A percentile compares a stretch with the other conserved stretches of the same genome.
These are phyloP conservation scores for Myriosclerotinia duriaeana DNA, from an alignment of 2,329 filamentous ascomycete genomes.

Conservation along the genomic window DNA sequence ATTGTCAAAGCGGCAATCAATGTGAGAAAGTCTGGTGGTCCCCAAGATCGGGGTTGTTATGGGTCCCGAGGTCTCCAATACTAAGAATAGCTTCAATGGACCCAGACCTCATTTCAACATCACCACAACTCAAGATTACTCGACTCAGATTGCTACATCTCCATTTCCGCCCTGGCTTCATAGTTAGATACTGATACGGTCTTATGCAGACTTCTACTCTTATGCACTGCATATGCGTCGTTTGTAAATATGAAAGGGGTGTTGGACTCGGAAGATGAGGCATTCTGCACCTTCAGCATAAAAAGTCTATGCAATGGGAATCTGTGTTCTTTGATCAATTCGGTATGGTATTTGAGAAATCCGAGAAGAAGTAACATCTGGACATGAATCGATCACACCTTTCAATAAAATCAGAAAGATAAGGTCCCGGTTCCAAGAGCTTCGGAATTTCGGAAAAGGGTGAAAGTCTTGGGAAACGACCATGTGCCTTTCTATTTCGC, in stretches of 20 bases:
- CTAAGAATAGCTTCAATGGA: slow-evolving; percentile 6
- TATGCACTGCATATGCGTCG: neutral
- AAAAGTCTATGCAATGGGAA: neutral
- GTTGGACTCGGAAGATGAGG: too few species aligned
- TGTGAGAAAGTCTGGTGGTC: neutral
- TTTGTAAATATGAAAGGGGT: neutral
- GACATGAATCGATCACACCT: neutral
- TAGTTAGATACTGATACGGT: neutral
- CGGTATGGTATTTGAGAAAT: neutral
- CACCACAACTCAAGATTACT: neutral
- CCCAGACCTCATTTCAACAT: slow-evolving; percentile 12
- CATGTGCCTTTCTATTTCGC: neutral
- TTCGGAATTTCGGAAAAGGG: neutral
- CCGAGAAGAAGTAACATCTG: neutral
- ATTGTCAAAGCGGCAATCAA: neutral
- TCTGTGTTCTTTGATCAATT: neutral
- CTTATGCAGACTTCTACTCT: neutral
- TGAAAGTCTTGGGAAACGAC: neutral
- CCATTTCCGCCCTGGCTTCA: neutral
- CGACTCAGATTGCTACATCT: neutral
- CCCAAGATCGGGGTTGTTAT: neutral
- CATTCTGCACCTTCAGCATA: neutral
- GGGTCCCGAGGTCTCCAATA: neutral
- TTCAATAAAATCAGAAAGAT: neutral
- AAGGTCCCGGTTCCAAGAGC: neutral